Conservation (phyloP, 2,329 filamentous ascomycete species). For the Davidsoniella neocaledoniae region DNA sequence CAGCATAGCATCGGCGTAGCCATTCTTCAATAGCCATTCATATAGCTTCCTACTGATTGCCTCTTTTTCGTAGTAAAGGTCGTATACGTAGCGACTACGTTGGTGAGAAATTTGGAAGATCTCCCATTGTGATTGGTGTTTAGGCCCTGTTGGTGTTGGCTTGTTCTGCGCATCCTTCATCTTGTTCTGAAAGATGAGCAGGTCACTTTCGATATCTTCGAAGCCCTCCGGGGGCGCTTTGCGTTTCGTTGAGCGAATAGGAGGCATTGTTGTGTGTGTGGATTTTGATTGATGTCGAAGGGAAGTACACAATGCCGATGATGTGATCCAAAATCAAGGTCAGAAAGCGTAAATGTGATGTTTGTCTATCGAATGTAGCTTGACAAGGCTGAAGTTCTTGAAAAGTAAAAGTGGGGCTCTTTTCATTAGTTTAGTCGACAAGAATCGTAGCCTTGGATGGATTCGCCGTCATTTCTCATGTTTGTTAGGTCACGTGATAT, state of each 20-base stretch:
- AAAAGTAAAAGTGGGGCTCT: constrained; percentile 7
- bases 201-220: constrained; percentile 72
- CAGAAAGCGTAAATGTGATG: not conserved
- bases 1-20: constrained; percentile 83
- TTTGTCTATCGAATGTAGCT: not conserved
- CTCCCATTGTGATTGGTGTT: constrained; percentile 88
- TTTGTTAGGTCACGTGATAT: no score
- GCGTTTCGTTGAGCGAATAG: constrained; percentile 57
- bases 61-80: constrained; percentile 95
- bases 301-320: not conserved
- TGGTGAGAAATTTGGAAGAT: constrained; percentile 96
- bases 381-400: constrained; percentile 9
- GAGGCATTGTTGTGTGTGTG: constrained; percentile 42
- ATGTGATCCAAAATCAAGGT: not conserved
- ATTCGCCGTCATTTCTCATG: not conserved
- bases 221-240: constrained; percentile 78
- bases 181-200: constrained; percentile 73
- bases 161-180: constrained; percentile 94
- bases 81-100: constrained; percentile 83
- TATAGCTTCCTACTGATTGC: constrained; percentile 85
- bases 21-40: constrained; percentile 92
- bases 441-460: not conserved
- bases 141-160: constrained; percentile 59
- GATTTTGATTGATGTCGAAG: not conserved
- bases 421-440: no score